phyloP scores from a whole-genome alignment of 2,329 filamentous ascomycete species.

The Verticillium isaacii region DNA sequence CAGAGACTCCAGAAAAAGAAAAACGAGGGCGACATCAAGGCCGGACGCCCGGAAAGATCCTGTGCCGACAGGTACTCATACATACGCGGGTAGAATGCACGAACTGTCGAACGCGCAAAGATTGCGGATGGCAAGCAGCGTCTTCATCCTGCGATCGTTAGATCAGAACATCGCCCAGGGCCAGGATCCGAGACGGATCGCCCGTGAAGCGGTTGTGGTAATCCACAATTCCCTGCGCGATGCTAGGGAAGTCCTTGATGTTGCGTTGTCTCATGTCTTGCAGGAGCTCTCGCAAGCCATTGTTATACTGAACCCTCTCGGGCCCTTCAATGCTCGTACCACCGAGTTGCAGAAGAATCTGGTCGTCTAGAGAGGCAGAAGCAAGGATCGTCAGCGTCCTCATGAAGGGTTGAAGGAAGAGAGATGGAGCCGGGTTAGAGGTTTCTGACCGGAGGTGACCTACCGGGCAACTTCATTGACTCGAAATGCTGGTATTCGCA shows the following conservation, averaged over 20 bases:
- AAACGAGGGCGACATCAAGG: background rate
- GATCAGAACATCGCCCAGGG: conserved; percentile 43
- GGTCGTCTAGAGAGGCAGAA: conserved; percentile 53
- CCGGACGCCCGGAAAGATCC: background rate
- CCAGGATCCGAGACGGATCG: conserved; percentile 60
- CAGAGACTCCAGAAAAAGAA: background rate
- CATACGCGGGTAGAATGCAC: background rate
- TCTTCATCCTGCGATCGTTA: conserved; percentile 10
- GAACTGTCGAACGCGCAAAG: background rate
- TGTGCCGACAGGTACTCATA: background rate
- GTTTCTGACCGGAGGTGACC: conserved; percentile 35
- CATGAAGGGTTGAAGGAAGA: background rate
- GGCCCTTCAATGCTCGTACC: conserved; percentile 58
- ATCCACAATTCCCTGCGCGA: conserved; percentile 62
- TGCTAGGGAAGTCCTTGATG: conserved; percentile 60
- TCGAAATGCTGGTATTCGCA: conserved; percentile 81
- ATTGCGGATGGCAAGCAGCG: background rate
- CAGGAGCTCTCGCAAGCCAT: conserved; percentile 57
- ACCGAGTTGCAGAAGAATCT: conserved; percentile 68
- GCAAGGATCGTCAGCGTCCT: background rate
- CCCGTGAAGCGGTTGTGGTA: conserved; percentile 61
- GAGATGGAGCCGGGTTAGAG: conserved; percentile 3
- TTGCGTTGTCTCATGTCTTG: conserved; percentile 54
- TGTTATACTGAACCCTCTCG: conserved; percentile 56
- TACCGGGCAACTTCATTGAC: conserved; percentile 68